phyloP scores from a whole-genome alignment of 164 flowering plant species.

The Buxus sempervirens region DNA sequence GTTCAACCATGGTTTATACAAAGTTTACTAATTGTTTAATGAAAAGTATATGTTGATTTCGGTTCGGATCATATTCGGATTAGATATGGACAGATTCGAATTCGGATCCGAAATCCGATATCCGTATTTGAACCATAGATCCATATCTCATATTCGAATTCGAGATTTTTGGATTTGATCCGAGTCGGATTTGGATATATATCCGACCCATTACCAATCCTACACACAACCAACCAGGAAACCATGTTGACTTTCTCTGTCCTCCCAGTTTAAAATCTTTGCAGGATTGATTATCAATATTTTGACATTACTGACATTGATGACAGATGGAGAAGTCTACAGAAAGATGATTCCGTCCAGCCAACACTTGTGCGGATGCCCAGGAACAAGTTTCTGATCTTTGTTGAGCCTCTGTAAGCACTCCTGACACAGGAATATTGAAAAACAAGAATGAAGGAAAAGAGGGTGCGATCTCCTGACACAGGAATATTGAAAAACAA shows the following conservation, averaged over 20 bases:
- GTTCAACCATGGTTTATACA: too few relatives aligned
- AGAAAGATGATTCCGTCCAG: conserved; percentile 50
- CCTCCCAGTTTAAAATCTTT: background rate
- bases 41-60: too few relatives aligned
- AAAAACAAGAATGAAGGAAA: background rate
- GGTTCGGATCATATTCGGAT: too few relatives aligned
- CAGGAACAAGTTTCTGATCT: conserved; percentile 55
- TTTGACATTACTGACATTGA: background rate
- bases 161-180: too few relatives aligned
- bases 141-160: too few relatives aligned
- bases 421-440: background rate
- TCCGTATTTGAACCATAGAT: too few relatives aligned
- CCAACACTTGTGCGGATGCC: conserved; percentile 75
- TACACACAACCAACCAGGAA: too few relatives aligned
- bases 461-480: conserved; percentile 16
- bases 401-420: conserved; percentile 40
- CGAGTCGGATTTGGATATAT: too few relatives aligned
- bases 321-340: conserved; percentile 56
- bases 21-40: too few relatives aligned
- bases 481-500: background rate
- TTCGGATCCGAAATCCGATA: too few relatives aligned
- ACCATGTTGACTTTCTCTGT: background rate
- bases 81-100: too few relatives aligned
- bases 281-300: background rate
- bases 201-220: too few relatives aligned